Evolutionary conservation across 495 filamentous ascomycete species (phyloP), one percentile per base, ranked within the genome.

Genomic region (Xylaria longipes): DNA sequence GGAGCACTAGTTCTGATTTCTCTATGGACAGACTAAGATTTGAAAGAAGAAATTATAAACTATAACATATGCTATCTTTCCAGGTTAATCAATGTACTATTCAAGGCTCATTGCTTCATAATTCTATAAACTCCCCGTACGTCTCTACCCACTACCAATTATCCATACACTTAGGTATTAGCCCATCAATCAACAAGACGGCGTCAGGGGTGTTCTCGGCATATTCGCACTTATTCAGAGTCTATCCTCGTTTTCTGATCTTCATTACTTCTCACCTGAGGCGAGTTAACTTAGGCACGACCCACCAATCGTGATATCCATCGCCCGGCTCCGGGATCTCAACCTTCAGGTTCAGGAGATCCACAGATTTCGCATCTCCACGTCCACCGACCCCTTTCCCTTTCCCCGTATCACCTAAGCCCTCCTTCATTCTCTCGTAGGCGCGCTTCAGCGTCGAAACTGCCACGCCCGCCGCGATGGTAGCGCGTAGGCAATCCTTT

Each of bases 291-390:
- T 89, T 90, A 6, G 92, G 92, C 69, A 95, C 91, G 71, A 89
- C 84, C 93, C 93, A 96, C 89, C 91, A 93, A 73, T 90, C 89
- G 82, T 92, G 89, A 83, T 92, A 91, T 25, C 80, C 76, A 74
- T 88, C 87, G 5, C 84, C 87, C 7, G 84, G 76, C 46, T 81
- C 81, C 2, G 89, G 89, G 52, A 92, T 84, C 65, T 83, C 84
- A 11, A 90, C 88, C 64, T 81, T 84, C n/a, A 87, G 41, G 62
- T 77, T 78, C 25, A 81, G 57, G 69, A 64, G 56, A 33, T 71
- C 25, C 71, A 66, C 46, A 35, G 25, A 45, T 29, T 71, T 71
- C 17, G 70, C 57, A 27, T 74, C 68, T 61, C 73, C 70, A 48
- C 54, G 17, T 8, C 61, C 57, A 50, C 69, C 45, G 75, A 63